Evolutionary conservation across 1,139 yeast genomes (phyloP).

Genomic region (Magnusiomyces ingens): DNA sequence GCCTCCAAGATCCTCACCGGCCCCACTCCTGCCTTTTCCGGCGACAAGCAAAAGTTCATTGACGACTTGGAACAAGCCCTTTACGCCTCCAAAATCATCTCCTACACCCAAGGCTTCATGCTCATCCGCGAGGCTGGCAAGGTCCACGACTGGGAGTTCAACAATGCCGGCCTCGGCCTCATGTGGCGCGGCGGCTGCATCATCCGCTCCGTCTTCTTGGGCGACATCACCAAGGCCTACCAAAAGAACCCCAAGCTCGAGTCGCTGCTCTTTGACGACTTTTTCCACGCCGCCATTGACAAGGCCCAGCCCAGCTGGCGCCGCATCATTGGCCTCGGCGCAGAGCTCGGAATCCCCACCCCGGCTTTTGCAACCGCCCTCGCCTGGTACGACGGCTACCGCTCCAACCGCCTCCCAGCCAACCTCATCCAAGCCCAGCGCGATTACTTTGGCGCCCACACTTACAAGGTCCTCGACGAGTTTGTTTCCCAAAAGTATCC

Average conservation of each 20-base stretch:
- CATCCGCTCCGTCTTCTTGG: conserved; percentile 96
- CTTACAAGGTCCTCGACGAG: conserved; percentile 92
- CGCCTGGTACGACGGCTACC: conserved; percentile 97
- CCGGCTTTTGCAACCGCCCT: conserved; percentile 98
- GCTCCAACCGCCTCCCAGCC: conserved; percentile 93
- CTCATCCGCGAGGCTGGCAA: conserved; percentile 96
- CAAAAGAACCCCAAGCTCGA: conserved; percentile 88
- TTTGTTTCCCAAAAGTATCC: conserved; percentile 68
- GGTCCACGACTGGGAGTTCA: conserved; percentile 94
- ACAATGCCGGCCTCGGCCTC: conserved; percentile 96
- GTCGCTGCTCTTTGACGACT: conserved; percentile 91
- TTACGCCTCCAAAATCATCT: conserved; percentile 96
- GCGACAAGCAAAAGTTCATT: conserved; percentile 75
- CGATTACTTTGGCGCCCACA: conserved; percentile 99
- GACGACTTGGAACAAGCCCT: conserved; percentile 97
- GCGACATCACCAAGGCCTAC: conserved; percentile 94
- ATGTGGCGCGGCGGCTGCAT: conserved; percentile 99
- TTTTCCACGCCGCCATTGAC: conserved; percentile 84
- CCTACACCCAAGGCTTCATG: conserved; percentile 99
- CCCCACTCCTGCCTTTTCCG: conserved; percentile 60
- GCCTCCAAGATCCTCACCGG: conserved; percentile 78
- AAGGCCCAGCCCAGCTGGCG: conserved; percentile 98
- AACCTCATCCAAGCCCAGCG: conserved; percentile 99
- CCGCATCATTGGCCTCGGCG: conserved; percentile 70
- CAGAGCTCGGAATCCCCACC: conserved; percentile 85